Evolutionary conservation across 169 alveolate species (phyloP).

Genomic region (Plasmodium gonderi): DNA sequence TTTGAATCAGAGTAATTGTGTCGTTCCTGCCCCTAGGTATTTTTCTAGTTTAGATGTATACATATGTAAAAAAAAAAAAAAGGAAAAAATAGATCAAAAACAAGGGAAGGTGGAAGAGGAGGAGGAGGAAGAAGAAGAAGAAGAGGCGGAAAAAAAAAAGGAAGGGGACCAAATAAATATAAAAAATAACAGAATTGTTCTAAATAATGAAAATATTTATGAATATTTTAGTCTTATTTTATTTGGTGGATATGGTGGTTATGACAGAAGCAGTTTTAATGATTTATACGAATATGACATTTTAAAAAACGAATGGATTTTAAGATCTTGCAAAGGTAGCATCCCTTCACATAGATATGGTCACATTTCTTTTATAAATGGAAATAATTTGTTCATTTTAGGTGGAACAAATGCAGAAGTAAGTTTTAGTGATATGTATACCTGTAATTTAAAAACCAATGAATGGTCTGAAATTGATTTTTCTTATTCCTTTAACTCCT

Average conservation of each 20-base stretch:
- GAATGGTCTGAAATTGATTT: slow-evolving; percentile 71
- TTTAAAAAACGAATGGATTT: slow-evolving; percentile 33
- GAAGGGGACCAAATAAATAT: slow-evolving; percentile 1
- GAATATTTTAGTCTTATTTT: slow-evolving; percentile 60
- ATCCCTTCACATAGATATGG: slow-evolving; percentile 48
- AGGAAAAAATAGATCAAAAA: neutral
- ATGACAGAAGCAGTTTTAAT: slow-evolving; percentile 60
- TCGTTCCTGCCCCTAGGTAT: slow-evolving; percentile 54
- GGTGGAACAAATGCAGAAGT: slow-evolving; percentile 73
- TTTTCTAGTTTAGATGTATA: slow-evolving; percentile 60
- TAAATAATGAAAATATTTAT: slow-evolving; percentile 15
- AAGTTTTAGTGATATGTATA: slow-evolving; percentile 63
- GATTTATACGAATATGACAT: slow-evolving; percentile 55
- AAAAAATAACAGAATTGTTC: slow-evolving; percentile 31
- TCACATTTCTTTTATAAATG: slow-evolving; percentile 56
- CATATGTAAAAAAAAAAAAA: neutral
- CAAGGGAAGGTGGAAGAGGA: neutral
- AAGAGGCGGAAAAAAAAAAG: neutral
- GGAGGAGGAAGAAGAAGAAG: neutral
- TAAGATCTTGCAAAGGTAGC: slow-evolving; percentile 49
- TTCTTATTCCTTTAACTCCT: slow-evolving; percentile 43
- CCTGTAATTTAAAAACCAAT: slow-evolving; percentile 45
- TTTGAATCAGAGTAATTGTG: neutral
- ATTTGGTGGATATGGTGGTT: slow-evolving; percentile 72
- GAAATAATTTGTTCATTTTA: slow-evolving; percentile 56